These are phyloP conservation scores for Excoecaria agallocha DNA, from an alignment of 345 rosid genomes.

Conservation along the genomic window DNA sequence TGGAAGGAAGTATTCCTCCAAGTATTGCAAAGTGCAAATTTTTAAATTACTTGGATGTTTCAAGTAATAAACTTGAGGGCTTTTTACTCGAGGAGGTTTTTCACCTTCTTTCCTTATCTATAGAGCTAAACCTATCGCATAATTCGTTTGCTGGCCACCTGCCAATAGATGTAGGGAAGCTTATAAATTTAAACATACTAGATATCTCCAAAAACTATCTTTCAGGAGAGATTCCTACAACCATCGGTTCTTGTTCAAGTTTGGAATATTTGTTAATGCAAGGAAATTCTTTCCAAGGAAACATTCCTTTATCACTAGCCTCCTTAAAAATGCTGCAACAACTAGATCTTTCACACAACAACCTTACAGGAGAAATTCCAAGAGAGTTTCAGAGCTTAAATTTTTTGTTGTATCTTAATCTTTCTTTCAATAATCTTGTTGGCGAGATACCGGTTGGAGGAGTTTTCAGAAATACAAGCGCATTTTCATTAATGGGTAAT, in stretches of 20 bases:
- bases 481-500: too few species aligned
- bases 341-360: conserved; percentile 38
- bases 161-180: conserved; percentile 10
- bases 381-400: too few species aligned
- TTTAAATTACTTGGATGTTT: neutral
- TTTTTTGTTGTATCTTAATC: too few species aligned
- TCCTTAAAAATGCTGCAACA: conserved; percentile 15
- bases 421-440: too few species aligned
- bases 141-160: conserved; percentile 29
- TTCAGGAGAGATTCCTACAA: conserved; percentile 25
- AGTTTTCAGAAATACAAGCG: too few species aligned
- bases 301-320: conserved; percentile 31
- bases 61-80: conserved; percentile 21
- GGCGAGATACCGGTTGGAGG: too few species aligned
- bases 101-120: conserved; percentile 13
- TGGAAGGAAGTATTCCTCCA: conserved; percentile 18
- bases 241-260: conserved; percentile 15
- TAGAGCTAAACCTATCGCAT: conserved; percentile 13
- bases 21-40: conserved; percentile 3
- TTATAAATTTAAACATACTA: conserved; percentile 18
- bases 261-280: conserved; percentile 15
- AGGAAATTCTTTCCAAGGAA: conserved; percentile 21
- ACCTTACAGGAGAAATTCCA: neutral
- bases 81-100: conserved; percentile 12
- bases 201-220: conserved; percentile 21